Evolutionary conservation across 2,329 filamentous ascomycete species (phyloP).

Genomic region (Alternaria tenuissima): DNA sequence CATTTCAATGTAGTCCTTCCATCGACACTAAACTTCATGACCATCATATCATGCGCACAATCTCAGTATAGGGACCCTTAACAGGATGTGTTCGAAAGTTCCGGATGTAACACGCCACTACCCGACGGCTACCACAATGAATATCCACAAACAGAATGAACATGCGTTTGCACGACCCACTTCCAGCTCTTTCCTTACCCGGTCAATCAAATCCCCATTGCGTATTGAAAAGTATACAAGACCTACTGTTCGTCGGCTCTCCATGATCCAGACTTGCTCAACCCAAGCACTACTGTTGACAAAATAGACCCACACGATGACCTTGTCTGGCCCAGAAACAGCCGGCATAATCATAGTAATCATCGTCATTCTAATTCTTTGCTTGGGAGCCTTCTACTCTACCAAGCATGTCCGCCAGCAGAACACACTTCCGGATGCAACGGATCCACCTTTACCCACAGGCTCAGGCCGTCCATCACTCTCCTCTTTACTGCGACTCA

Average conservation of each 20-base stretch:
- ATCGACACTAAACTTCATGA: not conserved
- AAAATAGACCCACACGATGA: not conserved
- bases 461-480: not conserved
- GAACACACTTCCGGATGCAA: not conserved
- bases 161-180: not conserved
- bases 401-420: not conserved
- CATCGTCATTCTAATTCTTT: not conserved
- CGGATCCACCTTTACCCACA: not conserved
- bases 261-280: not conserved
- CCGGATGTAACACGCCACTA: not conserved
- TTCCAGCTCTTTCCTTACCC: not conserved
- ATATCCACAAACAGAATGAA: not conserved
- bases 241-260: no score
- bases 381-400: not conserved
- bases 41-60: not conserved
- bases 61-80: not conserved
- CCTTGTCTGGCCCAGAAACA: not conserved
- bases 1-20: not conserved
- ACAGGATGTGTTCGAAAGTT: not conserved
- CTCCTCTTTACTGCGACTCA: not conserved
- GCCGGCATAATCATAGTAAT: not conserved
- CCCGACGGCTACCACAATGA: constrained; percentile 5
- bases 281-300: not conserved
- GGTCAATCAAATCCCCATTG: not conserved
- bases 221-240: not conserved